Base-by-base conservation (phyloP, 148 eudicot genomes). In the Pharnaceum exiguum region DNA sequence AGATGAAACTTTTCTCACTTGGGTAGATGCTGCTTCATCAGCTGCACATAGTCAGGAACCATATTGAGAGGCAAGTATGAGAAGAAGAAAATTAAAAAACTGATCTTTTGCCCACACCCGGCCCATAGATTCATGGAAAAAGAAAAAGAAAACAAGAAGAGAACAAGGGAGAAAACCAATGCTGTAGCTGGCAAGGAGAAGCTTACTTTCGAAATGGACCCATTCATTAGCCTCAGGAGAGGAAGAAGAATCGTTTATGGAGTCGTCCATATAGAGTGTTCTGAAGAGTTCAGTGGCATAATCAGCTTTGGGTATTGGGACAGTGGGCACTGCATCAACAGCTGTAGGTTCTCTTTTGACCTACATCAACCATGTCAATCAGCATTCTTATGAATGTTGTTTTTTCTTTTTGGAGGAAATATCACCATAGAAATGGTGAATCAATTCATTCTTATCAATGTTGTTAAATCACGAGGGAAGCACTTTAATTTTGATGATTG, bases 271-370 rank as follows among this genome's bases (percentile, higher is more conserved):
- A 36, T 62, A 72, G 27, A 79, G 61, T 57, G 75, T 60, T 62
- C 59, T 74, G 74, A 71, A 82, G 36, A 77, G 80, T 44, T 80
- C 78, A 44, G 77, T 65, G 24, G 79, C 85, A 60, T 75, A 73
- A 74, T 82, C 80, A 57, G 57, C 67, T 62, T 75, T 68, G 29
- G 72, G 31, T 18, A 68, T 18, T 33, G 71, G 43, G 25, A 64
- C 62, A 55, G 46, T 42, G 12, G 73, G 60, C 12, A 18, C 17
- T 24, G 49, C 9, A 49, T 56, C 32, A 58, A 35, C 32, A 44
- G 46, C 18, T 39, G 43, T 26, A 9, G 63, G 38, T 65, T 65
- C 49, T 18, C 42, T 39, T 38, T 73, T 39, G n/a, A n/a, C n/a
- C n/a, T n/a, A 55, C 25, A 33, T 68, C 60, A 36, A 31, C 40